Conservation (phyloP, 2,329 filamentous ascomycete genomes). For the Achaetomium macrosporum region DNA sequence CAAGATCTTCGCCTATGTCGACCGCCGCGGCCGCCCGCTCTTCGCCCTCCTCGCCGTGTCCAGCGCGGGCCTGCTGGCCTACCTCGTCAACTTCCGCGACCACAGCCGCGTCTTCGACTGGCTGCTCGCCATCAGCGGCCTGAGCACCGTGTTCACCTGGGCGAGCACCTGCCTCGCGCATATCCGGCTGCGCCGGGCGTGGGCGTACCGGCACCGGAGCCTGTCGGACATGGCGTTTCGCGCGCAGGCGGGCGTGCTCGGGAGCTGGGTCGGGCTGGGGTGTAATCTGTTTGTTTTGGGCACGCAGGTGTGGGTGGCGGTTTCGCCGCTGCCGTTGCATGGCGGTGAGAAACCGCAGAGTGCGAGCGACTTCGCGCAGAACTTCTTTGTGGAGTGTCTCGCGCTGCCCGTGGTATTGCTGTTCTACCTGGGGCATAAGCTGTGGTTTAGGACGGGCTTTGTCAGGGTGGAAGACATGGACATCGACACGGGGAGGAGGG, state of each 20-base stretch:
- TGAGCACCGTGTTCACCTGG: conserved; percentile 64
- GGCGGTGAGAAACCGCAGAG: conserved; percentile 24
- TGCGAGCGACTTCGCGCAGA: conserved; percentile 31
- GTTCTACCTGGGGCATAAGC: conserved; percentile 51
- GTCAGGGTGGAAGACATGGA: conserved; percentile 56
- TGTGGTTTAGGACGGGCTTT: conserved; percentile 60
- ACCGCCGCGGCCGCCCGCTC: conserved; percentile 51
- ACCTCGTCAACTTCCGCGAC: conserved; percentile 36
- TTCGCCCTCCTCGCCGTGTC: conserved; percentile 44
- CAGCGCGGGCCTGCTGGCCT: conserved; percentile 46
- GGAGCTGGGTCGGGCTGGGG: conserved; percentile 58
- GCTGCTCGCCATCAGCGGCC: conserved; percentile 59
- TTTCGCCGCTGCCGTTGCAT: conserved; percentile 27
- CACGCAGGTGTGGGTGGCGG: conserved; percentile 43
- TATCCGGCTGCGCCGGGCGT: conserved; percentile 62
- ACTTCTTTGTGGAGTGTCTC: conserved; percentile 51
- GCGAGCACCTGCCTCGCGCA: conserved; percentile 62
- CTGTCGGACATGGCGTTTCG: conserved; percentile 63
- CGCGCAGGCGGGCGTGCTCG: conserved; percentile 54
- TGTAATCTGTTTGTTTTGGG: conserved; percentile 52
- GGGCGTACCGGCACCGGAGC: conserved; percentile 55
- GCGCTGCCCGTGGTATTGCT: conserved; percentile 48
- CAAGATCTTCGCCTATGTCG: conserved; percentile 50
- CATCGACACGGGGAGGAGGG: conserved; percentile 44
- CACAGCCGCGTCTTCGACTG: conserved; percentile 55